A percentile compares a stretch with the other conserved stretches of the same genome.
These are phyloP conservation scores for Pilaira anomala DNA, from an alignment of 192 early-diverging fungal genomes.

Conservation along the genomic window DNA sequence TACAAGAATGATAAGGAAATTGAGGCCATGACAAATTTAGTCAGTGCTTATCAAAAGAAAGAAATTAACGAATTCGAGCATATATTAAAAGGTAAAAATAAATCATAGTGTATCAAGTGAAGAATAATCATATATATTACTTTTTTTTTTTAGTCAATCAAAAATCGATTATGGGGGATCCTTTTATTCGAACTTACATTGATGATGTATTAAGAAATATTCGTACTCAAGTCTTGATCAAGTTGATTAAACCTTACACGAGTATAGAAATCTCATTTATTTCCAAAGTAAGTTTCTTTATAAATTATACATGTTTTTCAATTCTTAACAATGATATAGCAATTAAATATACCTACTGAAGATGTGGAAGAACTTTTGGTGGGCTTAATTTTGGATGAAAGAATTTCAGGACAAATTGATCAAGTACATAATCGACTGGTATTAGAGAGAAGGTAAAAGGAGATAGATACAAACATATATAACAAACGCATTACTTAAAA, in stretches of 20 bases:
- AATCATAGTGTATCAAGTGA: background rate
- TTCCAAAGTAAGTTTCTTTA: conserved; percentile 52
- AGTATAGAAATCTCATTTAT: conserved; percentile 82
- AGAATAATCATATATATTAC: background rate
- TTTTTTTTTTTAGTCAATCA: too few species aligned
- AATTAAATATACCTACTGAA: conserved; percentile 70
- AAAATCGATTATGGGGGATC: conserved; percentile 79
- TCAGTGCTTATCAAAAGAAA: conserved; percentile 85
- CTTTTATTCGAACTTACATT: conserved; percentile 87
- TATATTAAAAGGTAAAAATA: conserved; percentile 57
- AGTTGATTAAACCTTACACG: conserved; percentile 88
- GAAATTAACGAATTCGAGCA: conserved; percentile 89
- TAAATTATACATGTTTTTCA: background rate
- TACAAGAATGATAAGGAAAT: conserved; percentile 93
- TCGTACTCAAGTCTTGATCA: conserved; percentile 84
- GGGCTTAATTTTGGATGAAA: conserved; percentile 83
- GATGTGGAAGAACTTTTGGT: conserved; percentile 89
- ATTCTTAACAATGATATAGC: conserved; percentile 32
- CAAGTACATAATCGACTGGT: conserved; percentile 83
- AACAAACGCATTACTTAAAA: conserved; percentile 3
- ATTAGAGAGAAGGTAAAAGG: conserved; percentile 60
- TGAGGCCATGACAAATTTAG: conserved; percentile 88
- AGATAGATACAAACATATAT: background rate
- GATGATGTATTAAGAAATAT: conserved; percentile 92
- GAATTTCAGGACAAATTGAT: conserved; percentile 82